Base-by-base conservation (phyloP, 2,329 filamentous ascomycete genomes). In the Septoria petroselini region DNA sequence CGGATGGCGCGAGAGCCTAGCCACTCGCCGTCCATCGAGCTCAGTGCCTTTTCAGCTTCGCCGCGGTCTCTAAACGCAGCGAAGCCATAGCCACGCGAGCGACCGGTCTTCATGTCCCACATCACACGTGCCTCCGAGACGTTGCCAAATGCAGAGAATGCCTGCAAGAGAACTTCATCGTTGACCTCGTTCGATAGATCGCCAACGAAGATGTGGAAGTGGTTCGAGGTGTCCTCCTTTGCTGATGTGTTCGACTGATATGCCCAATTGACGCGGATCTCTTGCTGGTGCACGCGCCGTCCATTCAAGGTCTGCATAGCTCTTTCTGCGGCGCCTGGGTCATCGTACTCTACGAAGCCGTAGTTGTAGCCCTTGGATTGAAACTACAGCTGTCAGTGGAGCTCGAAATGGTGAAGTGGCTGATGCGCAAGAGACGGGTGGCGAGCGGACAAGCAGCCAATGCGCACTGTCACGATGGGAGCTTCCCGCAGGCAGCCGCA, bases 101-200 rank as follows among this genome's bases (percentile, higher is more conserved):
- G 85, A 60, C 93, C 93, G 29, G 93, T 98, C 80, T 98, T 98
- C 93, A 98, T 98, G 71, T 98, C 93, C 93, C 93, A 98, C 93
- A 98, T 98, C 58, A 98, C 93, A 64, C 93, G 90, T 53, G 93
- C 93, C 72, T 98, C 93, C 2, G 93, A 98, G 41, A 98, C 91
- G 9, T 84, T 88, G 33, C 93, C 93, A 70, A 97, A 98, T 37
- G 89, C 89, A 40, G 89, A 94, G 73, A 98, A 98, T 9, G 93
- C 93, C 71, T 96, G 91, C 12, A 86, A 77, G 17, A 98, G 79
- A 44, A 96, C 83, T 66, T 98, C 93, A 63, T 98, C 93, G 64
- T 98, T 98, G 70, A 98, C 93, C 71, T 98, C 93, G 66, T 98
- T 98, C 63, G 91, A 96, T 49, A 98, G 74, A 68, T 98, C 93